phyloP scores from a whole-genome alignment of 1,139 yeast species.

The Pneumocystis jirovecii region DNA sequence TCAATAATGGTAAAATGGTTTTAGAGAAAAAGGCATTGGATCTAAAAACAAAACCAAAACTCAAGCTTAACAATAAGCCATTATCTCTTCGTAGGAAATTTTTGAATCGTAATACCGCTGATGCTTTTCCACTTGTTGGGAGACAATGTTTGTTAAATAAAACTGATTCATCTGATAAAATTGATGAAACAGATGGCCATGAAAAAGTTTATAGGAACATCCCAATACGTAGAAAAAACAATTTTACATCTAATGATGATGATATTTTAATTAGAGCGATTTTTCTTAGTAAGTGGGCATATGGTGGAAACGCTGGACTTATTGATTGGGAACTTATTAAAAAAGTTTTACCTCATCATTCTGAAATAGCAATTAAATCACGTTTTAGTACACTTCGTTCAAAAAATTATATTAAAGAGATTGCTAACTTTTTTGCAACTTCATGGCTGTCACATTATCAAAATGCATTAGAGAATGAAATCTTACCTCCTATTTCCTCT shows the following conservation, averaged over 20 bases:
- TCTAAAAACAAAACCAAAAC: not conserved
- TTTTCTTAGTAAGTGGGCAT: not conserved
- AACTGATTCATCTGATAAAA: not conserved
- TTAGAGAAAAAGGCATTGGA: not conserved
- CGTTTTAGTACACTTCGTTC: not conserved
- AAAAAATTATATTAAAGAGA: not conserved
- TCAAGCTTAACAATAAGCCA: not conserved
- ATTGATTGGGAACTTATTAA: not conserved
- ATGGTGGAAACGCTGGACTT: not conserved
- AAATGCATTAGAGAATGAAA: not conserved
- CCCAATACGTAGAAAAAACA: not conserved
- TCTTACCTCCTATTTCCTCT: not conserved
- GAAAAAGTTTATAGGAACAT: not conserved
- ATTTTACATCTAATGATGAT: not conserved
- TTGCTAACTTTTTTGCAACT: not conserved
- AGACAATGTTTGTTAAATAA: not conserved
- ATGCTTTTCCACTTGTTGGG: not conserved
- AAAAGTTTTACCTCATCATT: not conserved
- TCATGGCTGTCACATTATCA: not conserved
- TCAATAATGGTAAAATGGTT: not conserved
- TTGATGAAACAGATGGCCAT: not conserved
- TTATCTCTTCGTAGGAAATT: not conserved
- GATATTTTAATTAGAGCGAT: not conserved
- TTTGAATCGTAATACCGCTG: not conserved
- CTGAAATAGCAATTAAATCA: not conserved